Evolutionary conservation across 1,139 yeast species (phyloP).

Genomic region (Pichia sp.): DNA sequence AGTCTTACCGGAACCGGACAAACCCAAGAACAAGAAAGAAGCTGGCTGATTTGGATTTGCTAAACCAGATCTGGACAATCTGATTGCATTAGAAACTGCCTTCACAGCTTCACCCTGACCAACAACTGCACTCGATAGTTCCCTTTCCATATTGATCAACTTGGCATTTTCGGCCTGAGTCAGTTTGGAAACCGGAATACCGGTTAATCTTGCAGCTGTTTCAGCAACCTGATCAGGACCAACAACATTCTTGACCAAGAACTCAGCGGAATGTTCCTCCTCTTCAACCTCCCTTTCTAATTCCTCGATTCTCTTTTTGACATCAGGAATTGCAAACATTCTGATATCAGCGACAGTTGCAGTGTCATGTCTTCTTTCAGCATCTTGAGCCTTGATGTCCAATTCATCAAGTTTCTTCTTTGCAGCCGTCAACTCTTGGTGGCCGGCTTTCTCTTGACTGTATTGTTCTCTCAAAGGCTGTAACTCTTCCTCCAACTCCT

Average conservation of each 20-base stretch:
- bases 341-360: constrained; percentile 93
- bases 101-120: constrained; percentile 96
- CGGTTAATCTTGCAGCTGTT: constrained; percentile 95
- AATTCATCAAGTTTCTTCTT: constrained; percentile 89
- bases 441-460: constrained; percentile 85
- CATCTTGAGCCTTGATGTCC: constrained; percentile 89
- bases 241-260: constrained; percentile 81
- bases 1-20: constrained; percentile 98
- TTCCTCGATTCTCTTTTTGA: constrained; percentile 67
- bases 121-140: constrained; percentile 75
- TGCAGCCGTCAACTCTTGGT: constrained; percentile 82
- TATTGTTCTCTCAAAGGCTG: constrained; percentile 83
- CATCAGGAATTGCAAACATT: constrained; percentile 94
- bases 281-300: constrained; percentile 76
- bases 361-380: constrained; percentile 94
- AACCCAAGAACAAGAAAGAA: constrained; percentile 88
- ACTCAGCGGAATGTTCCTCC: constrained; percentile 53
- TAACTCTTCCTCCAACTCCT: constrained; percentile 78
- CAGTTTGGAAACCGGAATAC: constrained; percentile 95
- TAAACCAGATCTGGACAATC: constrained; percentile 91
- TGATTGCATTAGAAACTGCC: constrained; percentile 91
- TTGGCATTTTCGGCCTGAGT: constrained; percentile 94
- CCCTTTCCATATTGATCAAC: constrained; percentile 91
- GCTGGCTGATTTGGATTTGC: constrained; percentile 97
- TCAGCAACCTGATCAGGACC: constrained; percentile 92